Base-by-base conservation (phyloP, 2,329 filamentous ascomycete genomes). In the Ophiostoma novo-ulmi region DNA sequence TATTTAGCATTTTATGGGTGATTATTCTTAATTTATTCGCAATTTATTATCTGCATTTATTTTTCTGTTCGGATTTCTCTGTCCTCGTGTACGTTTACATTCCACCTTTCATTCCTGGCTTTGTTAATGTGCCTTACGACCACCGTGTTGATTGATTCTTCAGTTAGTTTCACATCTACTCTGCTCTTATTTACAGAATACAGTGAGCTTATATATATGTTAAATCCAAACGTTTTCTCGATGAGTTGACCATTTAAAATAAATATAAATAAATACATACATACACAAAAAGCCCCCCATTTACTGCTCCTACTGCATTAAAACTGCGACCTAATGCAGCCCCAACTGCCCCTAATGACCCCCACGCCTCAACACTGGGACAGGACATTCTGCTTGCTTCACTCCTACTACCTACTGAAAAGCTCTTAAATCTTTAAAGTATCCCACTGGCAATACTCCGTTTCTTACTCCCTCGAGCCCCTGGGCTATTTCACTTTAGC, bases 281-380 rank as follows among this genome's bases (percentile, higher is more conserved):
- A 26, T 41, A 14, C 11, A 58, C 22, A 14, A n/a, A 17, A 3
- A 31, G 31, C 31, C 58, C 58, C 58, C 58, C 58, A 63, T 63
- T 26, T 58, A 58, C 5, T 55, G 20, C 48, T n/a, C 11, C 48
- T 55, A 5, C 48, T 55, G 55, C 13, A 11, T 20, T 35, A 35
- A 31, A 31, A 31, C 26, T 61, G 13, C 55, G 17, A 20, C 58
- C 58, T 35, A 26, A 63, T 63, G 58, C 58, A 63, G 31, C 31
- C n/a, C 52, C 6, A 31, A 48, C 17, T 31, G 26, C 44, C 48
- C 48, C 48, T 63, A 61, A 31, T 63, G 58, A 63, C 58, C 58
- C 58, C 58, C 58, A 63, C 58, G 58, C 58, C 55, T 55, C 44
- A 22, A n/a, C 22, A 22, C 52, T 58, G 52, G 52, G n/a, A 26